These are phyloP conservation scores for Neotropicomus parvogracilis DNA, from an alignment of 1,284 basidiomycete species.

Conservation along the genomic window DNA sequence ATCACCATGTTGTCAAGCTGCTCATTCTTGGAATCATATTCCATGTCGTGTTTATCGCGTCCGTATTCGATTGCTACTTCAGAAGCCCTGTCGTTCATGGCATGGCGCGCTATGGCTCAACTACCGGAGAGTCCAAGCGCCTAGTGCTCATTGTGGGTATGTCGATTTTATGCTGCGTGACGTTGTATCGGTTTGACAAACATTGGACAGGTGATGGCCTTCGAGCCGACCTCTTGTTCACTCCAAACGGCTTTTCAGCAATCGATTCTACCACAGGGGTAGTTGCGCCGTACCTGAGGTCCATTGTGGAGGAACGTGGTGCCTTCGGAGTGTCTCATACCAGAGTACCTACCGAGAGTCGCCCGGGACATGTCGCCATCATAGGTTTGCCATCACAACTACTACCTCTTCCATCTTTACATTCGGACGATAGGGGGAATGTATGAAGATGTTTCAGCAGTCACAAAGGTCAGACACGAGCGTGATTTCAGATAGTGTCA, in stretches of 20 bases:
- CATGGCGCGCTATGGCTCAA: slow-evolving; percentile 54
- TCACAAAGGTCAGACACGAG: slow-evolving; percentile 62
- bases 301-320: slow-evolving; percentile 63
- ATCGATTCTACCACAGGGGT: slow-evolving; percentile 52
- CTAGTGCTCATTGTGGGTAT: slow-evolving; percentile 79
- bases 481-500: neutral
- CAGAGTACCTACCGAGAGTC: slow-evolving; percentile 82
- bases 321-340: slow-evolving; percentile 87
- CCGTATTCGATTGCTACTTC: slow-evolving; percentile 90
- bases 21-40: slow-evolving; percentile 69
- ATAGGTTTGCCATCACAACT: slow-evolving; percentile 54
- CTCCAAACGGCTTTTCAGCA: slow-evolving; percentile 55
- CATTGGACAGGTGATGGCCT: slow-evolving; percentile 66
- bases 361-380: slow-evolving; percentile 87
- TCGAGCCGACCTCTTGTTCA: slow-evolving; percentile 79
- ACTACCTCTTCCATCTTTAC: slow-evolving; percentile 5
- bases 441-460: slow-evolving; percentile 91
- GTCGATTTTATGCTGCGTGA: slow-evolving; percentile 15
- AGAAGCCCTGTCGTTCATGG: slow-evolving; percentile 75
- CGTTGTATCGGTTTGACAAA: neutral
- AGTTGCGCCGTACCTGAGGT: slow-evolving; percentile 77
- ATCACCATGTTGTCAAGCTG: slow-evolving; percentile 35
- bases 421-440: slow-evolving; percentile 57
- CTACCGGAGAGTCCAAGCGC: slow-evolving; percentile 57
- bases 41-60: slow-evolving; percentile 68